Evolutionary conservation across 768 basidiomycete genomes (phyloP), one percentile per base, ranked within the genome.

Genomic region (Naematelia aurantialba): DNA sequence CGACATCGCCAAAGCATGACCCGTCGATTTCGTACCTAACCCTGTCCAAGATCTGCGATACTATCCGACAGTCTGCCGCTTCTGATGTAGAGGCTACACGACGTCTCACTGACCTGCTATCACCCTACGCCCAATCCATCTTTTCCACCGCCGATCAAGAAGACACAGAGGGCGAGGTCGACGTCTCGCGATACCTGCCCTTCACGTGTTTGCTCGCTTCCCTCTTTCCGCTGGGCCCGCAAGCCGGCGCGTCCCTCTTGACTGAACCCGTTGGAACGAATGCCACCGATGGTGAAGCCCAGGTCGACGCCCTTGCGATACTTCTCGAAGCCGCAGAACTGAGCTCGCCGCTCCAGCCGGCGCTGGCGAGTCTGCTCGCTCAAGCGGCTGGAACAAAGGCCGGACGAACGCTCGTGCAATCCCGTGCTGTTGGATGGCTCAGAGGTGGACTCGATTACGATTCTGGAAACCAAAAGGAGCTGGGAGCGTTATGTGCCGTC

Each of bases 321-420:
- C 52, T 69, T 21, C 56, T 84, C 70, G 89, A 91, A 68, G 81
- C 82, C 13, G 81, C 86, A 24, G 90, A 93, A 60, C 76, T 88
- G n/a, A 79, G 82, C 2, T 66, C 79, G 1, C 61, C 79, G 14
- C 76, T 91, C 19, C 79, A 82, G 14, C 79, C 83, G 39, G 83
- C 84, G 5, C 81, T 90, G 21, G 87, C 87, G 5, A 87, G 86
- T 63, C 79, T 96, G 4, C 79, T 93, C 19, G 83, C 85, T 5
- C 87, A 88, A 64, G 89, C 89, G 5, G 81, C 83, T 57, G 86
- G 88, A 1, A 85, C 89, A 69, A 89, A 88, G 75, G 46, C 79
- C 5, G 89, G 88, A 71, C 83, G 91, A 27, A 78, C 82, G 25
- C 69, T 85, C 27, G 78, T 94, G 24, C 79, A 83, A 0, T 69